Base-by-base conservation (phyloP, 257 asterid genomes). In the Scutellaria barbata region DNA sequence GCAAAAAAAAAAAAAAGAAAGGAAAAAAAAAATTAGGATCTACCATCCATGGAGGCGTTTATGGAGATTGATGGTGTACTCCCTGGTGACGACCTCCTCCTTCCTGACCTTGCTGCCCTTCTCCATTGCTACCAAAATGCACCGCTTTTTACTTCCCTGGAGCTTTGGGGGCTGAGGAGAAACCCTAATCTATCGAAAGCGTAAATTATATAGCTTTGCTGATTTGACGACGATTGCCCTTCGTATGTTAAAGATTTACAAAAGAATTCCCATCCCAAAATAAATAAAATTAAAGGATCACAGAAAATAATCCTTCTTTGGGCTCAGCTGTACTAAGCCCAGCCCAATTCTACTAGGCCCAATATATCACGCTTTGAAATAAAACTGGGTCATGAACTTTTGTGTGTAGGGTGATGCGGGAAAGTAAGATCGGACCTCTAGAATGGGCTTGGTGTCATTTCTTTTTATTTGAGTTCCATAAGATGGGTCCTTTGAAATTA, bases 21-120 rank as follows among this genome's bases (percentile, higher is more conserved):
- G 25, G 72, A 73, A 76, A 84, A 81, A 68, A 78, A 82, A n/a
- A n/a, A n/a, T n/a, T n/a, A n/a, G n/a, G 67, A 59, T 22, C 25
- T 80, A 85, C 90, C 89, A 85, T 80, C 85, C 85, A 63, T 85
- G 89, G 65, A 85, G 81, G 62, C 90, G 90, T 55, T 71, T 85
- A 73, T 85, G 87, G 6, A 85, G 87, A 55, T 85, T 82, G 62
- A 85, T 82, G 56, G 90, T 85, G 78, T 80, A 85, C 78, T 85
- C 90, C 53, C 87, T 80, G 46, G 83, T 58, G 37, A 85, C 82
- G 39, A 85, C 87, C 75, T 85, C 87, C 70, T 82, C 90, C 66
- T 85, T 85, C 71, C 90, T 71, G 16, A 69, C 71, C 41, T 82
- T 82, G 72, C 64, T 73, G 3, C 76, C 83, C 80, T 76, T 82